Base-by-base conservation (phyloP, 2,329 filamentous ascomycete genomes). In the Aureobasidium leucospermi region DNA sequence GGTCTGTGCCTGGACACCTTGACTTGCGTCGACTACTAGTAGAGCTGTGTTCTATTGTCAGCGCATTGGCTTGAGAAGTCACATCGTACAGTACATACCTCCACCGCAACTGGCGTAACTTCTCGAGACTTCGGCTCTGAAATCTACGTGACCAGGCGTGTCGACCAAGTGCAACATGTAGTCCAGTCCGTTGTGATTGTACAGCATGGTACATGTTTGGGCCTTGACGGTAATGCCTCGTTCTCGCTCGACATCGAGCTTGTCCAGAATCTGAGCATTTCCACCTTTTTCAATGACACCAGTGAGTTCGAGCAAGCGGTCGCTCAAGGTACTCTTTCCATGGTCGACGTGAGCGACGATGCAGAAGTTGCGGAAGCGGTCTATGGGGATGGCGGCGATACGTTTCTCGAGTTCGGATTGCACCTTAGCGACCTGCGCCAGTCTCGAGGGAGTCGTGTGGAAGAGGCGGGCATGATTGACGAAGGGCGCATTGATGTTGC, bases 321-420 rank as follows among this genome's bases (percentile, higher is more conserved):
- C 94, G 65, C 88, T 93, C 57, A 99, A 85, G 4, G 94, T 99
- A 71, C 89, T 96, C 76, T 99, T 99, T 68, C 94, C 94, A 85
- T 99, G 94, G 73, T 99, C 94, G 71, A 99, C 95, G 73, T 99
- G 94, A 9, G 94, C 94, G 55, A 99, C 93, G 69, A 99, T 97
- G 75, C 94, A 99, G 73, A 99, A 99, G 74, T 99, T 99, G 63
- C 94, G 87, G 69, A 83, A 93, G 19, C 89, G 83, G 60, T 88
- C 84, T 67, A 92, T 87, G 2, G 89, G 89, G 58, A 93, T 92
- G 6, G 83, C 84, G 15, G 85, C 79, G 62, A 93, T 91, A 64
- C 85, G 78, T 60, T 77, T 75, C 70, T 87, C 85, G 23, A 87
- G 77, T 28, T 81, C 79, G n/a, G 78, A 70, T 61, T 72, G 72